These are phyloP conservation scores for Cladosporium velox DNA, from an alignment of 2,329 filamentous ascomycete species.

Conservation along the genomic window DNA sequence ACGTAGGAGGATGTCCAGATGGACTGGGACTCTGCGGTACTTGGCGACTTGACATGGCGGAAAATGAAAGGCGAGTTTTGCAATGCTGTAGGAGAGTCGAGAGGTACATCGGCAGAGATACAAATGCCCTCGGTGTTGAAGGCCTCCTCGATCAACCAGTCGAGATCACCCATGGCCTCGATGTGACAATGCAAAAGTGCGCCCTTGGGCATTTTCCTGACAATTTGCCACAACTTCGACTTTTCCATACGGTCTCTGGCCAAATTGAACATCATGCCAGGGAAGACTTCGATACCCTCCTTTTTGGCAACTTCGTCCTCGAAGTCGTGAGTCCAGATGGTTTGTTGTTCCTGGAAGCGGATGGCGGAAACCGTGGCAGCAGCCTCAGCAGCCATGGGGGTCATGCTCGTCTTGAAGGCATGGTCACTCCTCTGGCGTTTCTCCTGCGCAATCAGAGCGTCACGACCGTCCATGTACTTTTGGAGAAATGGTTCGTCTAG, in stretches of 20 bases:
- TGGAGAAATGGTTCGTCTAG: conserved; percentile 73
- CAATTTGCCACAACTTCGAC: conserved; percentile 82
- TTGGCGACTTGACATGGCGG: conserved; percentile 50
- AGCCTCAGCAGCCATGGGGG: conserved; percentile 75
- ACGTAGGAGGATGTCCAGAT: conserved; percentile 70
- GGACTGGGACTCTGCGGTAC: conserved; percentile 44
- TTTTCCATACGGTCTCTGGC: conserved; percentile 84
- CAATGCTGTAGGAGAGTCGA: conserved; percentile 57
- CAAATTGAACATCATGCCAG: conserved; percentile 90
- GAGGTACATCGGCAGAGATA: conserved; percentile 60
- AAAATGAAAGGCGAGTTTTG: conserved; percentile 63
- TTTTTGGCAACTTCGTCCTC: conserved; percentile 69
- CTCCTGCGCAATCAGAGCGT: conserved; percentile 76
- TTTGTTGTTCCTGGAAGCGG: conserved; percentile 72
- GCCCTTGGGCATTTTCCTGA: conserved; percentile 86
- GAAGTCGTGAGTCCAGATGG: conserved; percentile 73
- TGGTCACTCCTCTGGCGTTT: conserved; percentile 76
- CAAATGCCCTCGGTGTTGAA: conserved; percentile 74
- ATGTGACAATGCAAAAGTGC: conserved; percentile 82
- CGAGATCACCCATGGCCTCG: conserved; percentile 87
- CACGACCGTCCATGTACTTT: conserved; percentile 75
- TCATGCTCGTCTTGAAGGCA: conserved; percentile 72
- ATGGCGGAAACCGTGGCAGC: conserved; percentile 79
- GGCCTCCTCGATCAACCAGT: conserved; percentile 73
- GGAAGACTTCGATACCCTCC: conserved; percentile 67